phyloP scores from a whole-genome alignment of 768 basidiomycete species.

The Lentinus tigrinus region DNA sequence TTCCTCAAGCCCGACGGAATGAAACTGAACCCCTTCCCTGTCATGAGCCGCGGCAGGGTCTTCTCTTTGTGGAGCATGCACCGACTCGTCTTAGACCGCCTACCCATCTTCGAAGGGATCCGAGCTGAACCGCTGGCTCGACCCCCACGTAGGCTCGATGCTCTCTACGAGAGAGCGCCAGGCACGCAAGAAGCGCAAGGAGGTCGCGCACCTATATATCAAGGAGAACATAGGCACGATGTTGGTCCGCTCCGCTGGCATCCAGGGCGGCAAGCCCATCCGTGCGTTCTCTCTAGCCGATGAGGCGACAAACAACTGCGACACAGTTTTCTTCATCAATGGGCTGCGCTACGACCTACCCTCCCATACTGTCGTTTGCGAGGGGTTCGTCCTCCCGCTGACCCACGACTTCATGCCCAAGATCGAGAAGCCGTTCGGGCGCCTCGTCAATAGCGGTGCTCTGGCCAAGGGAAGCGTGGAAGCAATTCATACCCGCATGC shows the following conservation, averaged over 20 bases:
- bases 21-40: conserved; percentile 29
- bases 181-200: conserved; percentile 19
- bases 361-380: conserved; percentile 50
- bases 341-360: conserved; percentile 46
- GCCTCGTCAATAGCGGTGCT: conserved; percentile 1
- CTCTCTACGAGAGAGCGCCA: conserved; percentile 32
- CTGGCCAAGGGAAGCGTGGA: conserved; percentile 41
- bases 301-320: conserved; percentile 16
- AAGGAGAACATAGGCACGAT: conserved; percentile 34
- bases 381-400: conserved; percentile 47
- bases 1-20: conserved; percentile 20
- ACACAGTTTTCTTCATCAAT: conserved; percentile 48
- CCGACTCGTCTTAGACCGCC: conserved; percentile 34
- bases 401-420: conserved; percentile 18
- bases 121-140: conserved; percentile 30
- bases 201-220: conserved; percentile 29
- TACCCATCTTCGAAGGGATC: conserved; percentile 32
- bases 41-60: conserved; percentile 8
- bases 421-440: conserved; percentile 29
- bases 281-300: conserved; percentile 24
- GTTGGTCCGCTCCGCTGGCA: conserved; percentile 28
- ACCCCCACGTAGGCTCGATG: conserved; percentile 30
- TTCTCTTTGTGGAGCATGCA: conserved; percentile 37
- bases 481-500: conserved; percentile 47
- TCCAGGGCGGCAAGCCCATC: conserved; percentile 11